Base-by-base conservation (phyloP, 768 basidiomycete genomes). In the Serpula lacrymans region DNA sequence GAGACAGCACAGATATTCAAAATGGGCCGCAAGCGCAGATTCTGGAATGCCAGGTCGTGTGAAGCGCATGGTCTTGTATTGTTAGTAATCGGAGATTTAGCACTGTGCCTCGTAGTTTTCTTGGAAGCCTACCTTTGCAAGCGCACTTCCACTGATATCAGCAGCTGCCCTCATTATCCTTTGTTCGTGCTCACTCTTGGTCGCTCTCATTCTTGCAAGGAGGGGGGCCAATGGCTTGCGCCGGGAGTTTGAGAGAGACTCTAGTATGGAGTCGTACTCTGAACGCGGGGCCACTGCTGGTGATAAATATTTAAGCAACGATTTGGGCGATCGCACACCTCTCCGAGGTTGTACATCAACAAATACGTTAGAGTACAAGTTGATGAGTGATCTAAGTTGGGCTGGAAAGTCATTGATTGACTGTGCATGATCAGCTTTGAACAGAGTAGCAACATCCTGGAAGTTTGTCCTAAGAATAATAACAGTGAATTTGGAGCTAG, bases 1-100 rank as follows among this genome's bases (percentile, higher is more conserved):
- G 30, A 89, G 69, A 3, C 80, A 74, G 53, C 92, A 94, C 1
- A 85, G 51, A 54, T 96, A 96, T 62, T 95, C 88, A 55, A 98
- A 97, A 55, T 92, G 88, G 4, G 94, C 87, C 0, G 75, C 82
- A 6, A 88, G 62, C 13, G 71, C 68, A 23, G 72, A 65, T 54
- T 88, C 87, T 1, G 77, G 74, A 41, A 74, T 56, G 7, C 74
- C 78, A 16, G 75, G 70, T 28, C 64, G 58, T 2, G 78, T 70
- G 51, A 88, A 89, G 2, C 82, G 73, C 93, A 95, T 96, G 20
- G 88, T 88, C 90, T 92, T 41, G 17, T 20, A 11, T 40, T 26
- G 21, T 17, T 31, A 13, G 12, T 25, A 9, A 6, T 26, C 7
- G 24, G 22, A 51, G 17, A 43, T 27, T 10, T 22, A 33, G 31